phyloP scores from a whole-genome alignment of 2,329 filamentous ascomycete genomes.

The Dryadomyces quercivorus region DNA sequence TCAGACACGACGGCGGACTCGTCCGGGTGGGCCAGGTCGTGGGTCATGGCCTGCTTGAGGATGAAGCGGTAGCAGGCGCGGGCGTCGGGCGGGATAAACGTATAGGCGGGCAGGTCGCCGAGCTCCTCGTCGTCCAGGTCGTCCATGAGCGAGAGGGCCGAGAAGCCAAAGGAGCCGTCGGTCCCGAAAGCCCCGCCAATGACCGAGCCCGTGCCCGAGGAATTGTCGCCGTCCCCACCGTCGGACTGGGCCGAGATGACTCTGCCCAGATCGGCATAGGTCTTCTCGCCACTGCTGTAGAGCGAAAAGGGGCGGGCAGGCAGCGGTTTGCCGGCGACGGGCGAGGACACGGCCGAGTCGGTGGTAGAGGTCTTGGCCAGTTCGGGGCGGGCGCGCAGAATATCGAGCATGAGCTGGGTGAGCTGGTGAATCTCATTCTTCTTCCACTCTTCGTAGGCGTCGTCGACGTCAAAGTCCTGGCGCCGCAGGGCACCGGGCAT shows the following conservation, averaged over 20 bases:
- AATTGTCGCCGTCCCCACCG: background rate
- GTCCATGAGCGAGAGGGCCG: conserved; percentile 47
- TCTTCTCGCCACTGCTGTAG: conserved; percentile 32
- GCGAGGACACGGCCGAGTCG: background rate
- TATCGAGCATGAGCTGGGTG: conserved; percentile 85
- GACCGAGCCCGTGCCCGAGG: background rate
- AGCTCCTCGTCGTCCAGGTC: conserved; percentile 14
- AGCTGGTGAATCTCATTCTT: conserved; percentile 78
- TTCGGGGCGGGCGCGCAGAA: conserved; percentile 75
- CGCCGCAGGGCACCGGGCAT: conserved; percentile 64
- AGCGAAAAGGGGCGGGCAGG: conserved; percentile 39
- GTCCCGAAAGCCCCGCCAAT: conserved; percentile 28
- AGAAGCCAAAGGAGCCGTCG: conserved; percentile 58
- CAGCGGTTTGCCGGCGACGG: conserved; percentile 36
- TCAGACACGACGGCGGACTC: conserved; percentile 6
- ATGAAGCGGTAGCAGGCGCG: conserved; percentile 75
- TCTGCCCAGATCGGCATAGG: conserved; percentile 40
- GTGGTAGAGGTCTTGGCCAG: conserved; percentile 54
- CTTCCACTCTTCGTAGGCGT: conserved; percentile 82
- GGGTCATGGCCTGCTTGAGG: conserved; percentile 61
- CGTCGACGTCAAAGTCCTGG: conserved; percentile 82
- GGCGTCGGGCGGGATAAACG: conserved; percentile 79
- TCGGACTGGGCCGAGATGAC: conserved; percentile 33
- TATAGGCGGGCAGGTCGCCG: conserved; percentile 53
- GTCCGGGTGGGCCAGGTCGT: conserved; percentile 39